Conservation (phyloP, 228 moss, liverwort and hornwort species). For the Sphagnum fallax region DNA sequence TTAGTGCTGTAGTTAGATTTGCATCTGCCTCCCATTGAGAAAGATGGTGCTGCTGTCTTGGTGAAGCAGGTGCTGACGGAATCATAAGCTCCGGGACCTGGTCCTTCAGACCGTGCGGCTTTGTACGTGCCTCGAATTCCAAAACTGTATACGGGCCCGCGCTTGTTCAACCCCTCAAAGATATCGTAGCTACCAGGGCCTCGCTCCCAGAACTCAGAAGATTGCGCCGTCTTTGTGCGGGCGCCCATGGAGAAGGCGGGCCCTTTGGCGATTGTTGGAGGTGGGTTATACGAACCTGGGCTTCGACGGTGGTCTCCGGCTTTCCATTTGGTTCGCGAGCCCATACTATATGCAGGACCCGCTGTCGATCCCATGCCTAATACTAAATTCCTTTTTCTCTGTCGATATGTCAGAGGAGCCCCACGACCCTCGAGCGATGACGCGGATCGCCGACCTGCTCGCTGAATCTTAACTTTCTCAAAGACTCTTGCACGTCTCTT, state of each 20-base stretch:
- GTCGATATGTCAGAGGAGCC: no score
- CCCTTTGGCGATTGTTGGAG: constrained; percentile 1
- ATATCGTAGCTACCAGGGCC: constrained; percentile 14
- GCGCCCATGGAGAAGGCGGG: constrained; percentile 20
- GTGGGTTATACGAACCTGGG: constrained; percentile 9
- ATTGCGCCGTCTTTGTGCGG: constrained; percentile 2
- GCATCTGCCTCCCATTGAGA: constrained; percentile 27
- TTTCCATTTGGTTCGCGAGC: background rate
- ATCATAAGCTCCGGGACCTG: constrained; percentile 35
- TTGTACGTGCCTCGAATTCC: constrained; percentile 20
- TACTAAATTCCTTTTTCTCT: no score
- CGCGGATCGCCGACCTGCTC: no score
- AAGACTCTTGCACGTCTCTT: no score
- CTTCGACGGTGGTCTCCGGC: constrained; percentile 3
- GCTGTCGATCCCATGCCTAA: background rate
- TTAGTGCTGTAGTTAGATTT: background rate
- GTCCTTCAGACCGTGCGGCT: constrained; percentile 9
- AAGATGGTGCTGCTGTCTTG: constrained; percentile 22
- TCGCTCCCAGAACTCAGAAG: constrained; percentile 13
- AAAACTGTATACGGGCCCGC: constrained; percentile 30
- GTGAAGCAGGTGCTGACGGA: constrained; percentile 9
- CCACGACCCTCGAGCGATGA: no score
- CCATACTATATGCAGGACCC: background rate
- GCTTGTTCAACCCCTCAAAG: constrained; percentile 1
- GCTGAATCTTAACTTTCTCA: no score